These are phyloP conservation scores for Cadophora sp. DNA, from an alignment of 2,329 filamentous ascomycete genomes.

Conservation along the genomic window DNA sequence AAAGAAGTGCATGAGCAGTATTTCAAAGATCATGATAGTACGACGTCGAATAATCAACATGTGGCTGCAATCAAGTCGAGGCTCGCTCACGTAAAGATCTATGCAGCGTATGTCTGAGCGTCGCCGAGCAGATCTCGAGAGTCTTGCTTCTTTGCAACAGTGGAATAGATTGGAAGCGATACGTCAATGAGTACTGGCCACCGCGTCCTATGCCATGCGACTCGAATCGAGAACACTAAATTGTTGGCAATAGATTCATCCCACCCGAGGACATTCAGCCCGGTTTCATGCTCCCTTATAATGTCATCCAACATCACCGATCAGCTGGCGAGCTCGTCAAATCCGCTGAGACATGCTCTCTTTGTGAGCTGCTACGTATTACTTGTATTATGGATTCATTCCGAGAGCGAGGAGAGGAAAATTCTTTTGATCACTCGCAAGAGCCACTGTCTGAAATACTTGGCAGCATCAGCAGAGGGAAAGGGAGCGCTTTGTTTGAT, in stretches of 20 bases:
- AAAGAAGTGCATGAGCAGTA: neutral
- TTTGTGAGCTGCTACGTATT: constrained; percentile 9
- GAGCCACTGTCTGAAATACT: neutral
- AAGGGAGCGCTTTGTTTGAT: neutral
- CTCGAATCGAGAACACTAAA: neutral
- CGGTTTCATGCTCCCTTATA: neutral
- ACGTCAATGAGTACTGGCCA: constrained; percentile 9
- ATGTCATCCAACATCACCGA: constrained; percentile 4
- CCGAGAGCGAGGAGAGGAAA: neutral
- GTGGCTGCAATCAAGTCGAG: neutral
- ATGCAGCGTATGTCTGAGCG: neutral
- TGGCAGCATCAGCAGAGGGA: neutral
- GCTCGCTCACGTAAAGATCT: neutral
- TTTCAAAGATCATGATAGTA: neutral
- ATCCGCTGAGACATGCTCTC: neutral
- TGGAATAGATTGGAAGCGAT: neutral
- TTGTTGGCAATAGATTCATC: constrained; percentile 1
- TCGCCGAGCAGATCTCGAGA: constrained; percentile 2
- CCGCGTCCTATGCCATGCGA: neutral
- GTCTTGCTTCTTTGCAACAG: neutral
- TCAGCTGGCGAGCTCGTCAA: neutral
- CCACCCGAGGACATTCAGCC: neutral
- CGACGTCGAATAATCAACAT: neutral
- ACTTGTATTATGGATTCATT: constrained; percentile 2
- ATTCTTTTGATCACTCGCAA: neutral